These are phyloP conservation scores for Cornus controversa DNA, from an alignment of 148 eudicot genomes.

Conservation along the genomic window DNA sequence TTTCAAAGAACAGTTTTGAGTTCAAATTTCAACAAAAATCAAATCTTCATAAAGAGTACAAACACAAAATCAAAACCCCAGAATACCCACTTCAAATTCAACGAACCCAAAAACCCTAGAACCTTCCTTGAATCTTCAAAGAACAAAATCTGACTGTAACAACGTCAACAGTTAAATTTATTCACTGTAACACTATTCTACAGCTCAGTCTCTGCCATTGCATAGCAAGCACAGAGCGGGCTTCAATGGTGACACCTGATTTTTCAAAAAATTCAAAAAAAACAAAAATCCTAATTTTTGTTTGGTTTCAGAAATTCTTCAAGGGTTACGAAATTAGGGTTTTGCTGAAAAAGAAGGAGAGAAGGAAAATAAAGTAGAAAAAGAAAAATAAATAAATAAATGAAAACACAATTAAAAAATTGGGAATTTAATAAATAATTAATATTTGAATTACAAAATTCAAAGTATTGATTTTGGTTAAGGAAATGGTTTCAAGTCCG, in stretches of 20 bases:
- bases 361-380: conserved; percentile 44
- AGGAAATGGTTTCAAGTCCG: conserved; percentile 94
- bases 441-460: conserved; percentile 52
- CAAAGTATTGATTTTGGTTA: conserved; percentile 84
- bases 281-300: conserved; percentile 5
- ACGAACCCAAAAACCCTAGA: conserved; percentile 12
- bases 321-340: conserved; percentile 61
- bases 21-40: conserved; percentile 6
- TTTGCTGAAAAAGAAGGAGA: conserved; percentile 46
- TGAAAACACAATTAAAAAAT: conserved; percentile 23
- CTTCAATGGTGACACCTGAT: conserved; percentile 18
- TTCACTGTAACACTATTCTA: conserved; percentile 10
- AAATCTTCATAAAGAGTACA: background rate
- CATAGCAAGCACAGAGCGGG: conserved; percentile 27
- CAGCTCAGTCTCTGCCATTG: conserved; percentile 28
- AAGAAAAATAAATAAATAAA: conserved; percentile 40
- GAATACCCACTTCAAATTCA: background rate
- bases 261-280: conserved; percentile 24
- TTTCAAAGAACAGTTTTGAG: background rate
- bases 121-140: conserved; percentile 10
- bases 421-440: conserved; percentile 45
- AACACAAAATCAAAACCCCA: background rate
- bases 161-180: conserved; percentile 14
- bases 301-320: conserved; percentile 37
- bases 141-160: conserved; percentile 22